phyloP scores from a whole-genome alignment of 192 early-diverging fungal species.

The Glomus cerebriforme region DNA sequence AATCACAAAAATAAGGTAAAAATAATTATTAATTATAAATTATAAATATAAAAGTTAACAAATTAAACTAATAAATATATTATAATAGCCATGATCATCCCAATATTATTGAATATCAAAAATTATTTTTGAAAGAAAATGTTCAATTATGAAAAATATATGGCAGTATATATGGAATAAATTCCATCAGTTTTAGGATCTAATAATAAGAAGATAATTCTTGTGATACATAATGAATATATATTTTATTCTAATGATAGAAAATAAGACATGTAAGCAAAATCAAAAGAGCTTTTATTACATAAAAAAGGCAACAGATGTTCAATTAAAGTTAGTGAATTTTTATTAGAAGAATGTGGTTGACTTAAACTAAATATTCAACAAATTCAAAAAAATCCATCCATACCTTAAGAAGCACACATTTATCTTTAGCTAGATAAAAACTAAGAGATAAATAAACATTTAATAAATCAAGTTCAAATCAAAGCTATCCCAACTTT shows the following conservation, averaged over 20 bases:
- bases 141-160: slow-evolving; percentile 10
- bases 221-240: slow-evolving; percentile 31
- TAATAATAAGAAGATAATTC: background rate
- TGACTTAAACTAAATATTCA: background rate
- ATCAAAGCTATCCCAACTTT: slow-evolving; percentile 32
- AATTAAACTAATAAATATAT: slow-evolving; percentile 9
- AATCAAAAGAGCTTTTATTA: background rate
- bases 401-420: background rate
- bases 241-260: slow-evolving; percentile 34
- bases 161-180: background rate
- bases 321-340: background rate
- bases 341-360: background rate
- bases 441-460: background rate
- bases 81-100: slow-evolving; percentile 35
- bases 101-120: slow-evolving; percentile 33
- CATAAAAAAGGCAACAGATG: slow-evolving; percentile 8
- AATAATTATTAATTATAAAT: background rate
- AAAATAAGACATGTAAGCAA: background rate
- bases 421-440: background rate
- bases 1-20: no score
- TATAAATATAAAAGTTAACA: background rate
- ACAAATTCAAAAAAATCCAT: background rate
- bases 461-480: slow-evolving; percentile 28
- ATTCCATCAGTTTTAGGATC: background rate
- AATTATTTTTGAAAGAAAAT: slow-evolving; percentile 21